Conservation (phyloP, 83 land plant species). For the Thuja plicata region DNA sequence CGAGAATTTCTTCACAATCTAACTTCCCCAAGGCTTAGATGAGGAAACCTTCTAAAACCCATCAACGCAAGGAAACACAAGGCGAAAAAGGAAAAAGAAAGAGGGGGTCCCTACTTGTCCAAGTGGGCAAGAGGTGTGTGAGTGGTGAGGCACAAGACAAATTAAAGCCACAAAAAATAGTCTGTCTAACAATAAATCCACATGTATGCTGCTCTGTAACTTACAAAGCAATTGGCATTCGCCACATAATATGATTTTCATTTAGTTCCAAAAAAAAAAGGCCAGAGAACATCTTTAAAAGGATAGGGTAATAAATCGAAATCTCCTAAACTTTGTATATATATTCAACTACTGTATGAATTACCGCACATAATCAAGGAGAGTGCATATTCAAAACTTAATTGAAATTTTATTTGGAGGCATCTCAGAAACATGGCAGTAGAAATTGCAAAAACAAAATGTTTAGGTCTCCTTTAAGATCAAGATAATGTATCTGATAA, state of each 20-base stretch:
- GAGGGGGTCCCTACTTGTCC: too few species aligned
- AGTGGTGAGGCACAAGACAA: too few species aligned
- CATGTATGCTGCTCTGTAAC: not conserved
- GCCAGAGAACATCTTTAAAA: not conserved
- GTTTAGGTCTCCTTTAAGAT: not conserved
- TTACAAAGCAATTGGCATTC: not conserved
- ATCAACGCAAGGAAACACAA: too few species aligned
- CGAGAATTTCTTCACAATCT: too few species aligned
- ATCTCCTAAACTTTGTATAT: not conserved
- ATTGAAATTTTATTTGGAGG: not conserved
- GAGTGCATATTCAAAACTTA: not conserved
- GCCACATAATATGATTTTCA: not conserved
- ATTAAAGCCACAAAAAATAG: too few species aligned
- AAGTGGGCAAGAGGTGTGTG: too few species aligned
- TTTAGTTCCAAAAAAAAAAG: not conserved
- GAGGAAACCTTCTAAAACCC: too few species aligned
- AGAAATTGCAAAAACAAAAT: not conserved
- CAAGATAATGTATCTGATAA: not conserved
- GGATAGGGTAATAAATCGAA: not conserved
- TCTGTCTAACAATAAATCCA: not conserved
- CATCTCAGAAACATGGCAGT: not conserved
- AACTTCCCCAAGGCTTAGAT: too few species aligned
- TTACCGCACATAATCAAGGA: not conserved
- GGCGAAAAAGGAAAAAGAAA: too few species aligned
- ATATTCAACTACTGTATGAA: not conserved